Percentiles rank a stretch among this genome's conserved stretches.
phyloP scores from a whole-genome alignment of 331 rosid genomes.

The Acacia pycnantha region DNA sequence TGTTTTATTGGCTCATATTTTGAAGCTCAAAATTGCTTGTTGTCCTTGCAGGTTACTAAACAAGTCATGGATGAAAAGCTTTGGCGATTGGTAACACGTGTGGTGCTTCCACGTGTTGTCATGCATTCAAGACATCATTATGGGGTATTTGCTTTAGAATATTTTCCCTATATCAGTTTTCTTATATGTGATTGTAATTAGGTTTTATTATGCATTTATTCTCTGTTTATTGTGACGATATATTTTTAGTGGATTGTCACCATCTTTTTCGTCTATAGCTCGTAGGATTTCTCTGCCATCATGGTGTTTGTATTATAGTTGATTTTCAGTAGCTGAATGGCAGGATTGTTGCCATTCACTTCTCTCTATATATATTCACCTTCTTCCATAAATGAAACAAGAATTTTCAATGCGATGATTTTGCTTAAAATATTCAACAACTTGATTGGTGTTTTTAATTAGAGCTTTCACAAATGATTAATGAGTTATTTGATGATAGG shows the following conservation, averaged over 20 bases:
- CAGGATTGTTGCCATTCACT: not conserved
- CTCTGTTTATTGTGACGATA: not conserved
- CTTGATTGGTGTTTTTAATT: not conserved
- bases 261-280: not conserved
- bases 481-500: slow-evolving; percentile 52
- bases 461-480: slow-evolving; percentile 16
- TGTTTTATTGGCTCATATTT: slow-evolving; percentile 20
- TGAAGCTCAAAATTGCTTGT: slow-evolving; percentile 17
- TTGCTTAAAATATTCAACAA: not conserved
- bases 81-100: slow-evolving; percentile 86
- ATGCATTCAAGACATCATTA: slow-evolving; percentile 96
- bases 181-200: too few relatives aligned
- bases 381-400: not conserved
- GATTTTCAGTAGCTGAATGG: not conserved
- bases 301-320: not conserved
- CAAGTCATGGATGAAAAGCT: slow-evolving; percentile 91
- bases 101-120: slow-evolving; percentile 96
- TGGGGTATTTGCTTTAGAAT: slow-evolving; percentile 49
- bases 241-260: not conserved
- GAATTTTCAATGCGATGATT: not conserved
- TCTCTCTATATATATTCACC: not conserved
- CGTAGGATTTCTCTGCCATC: not conserved
- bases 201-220: not conserved
- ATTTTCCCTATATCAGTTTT: not conserved
- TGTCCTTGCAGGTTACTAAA: slow-evolving; percentile 71